A percentile compares a stretch with the other conserved stretches of the same genome.
Conservation (phyloP, 2,329 filamentous ascomycete genomes). For the Scytalidium lignicola region DNA sequence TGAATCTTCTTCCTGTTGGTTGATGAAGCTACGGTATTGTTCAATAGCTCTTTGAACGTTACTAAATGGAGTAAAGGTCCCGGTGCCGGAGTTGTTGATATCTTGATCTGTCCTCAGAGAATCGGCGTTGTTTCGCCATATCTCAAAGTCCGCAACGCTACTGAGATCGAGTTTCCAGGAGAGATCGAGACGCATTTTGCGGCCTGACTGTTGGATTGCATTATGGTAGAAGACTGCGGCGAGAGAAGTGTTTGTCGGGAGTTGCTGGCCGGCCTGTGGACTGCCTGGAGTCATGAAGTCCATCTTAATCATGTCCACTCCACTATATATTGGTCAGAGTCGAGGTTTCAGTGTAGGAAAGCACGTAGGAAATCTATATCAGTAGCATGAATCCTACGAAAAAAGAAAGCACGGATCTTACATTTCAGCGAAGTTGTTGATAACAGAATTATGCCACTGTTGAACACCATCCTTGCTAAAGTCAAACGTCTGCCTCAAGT, state of each 20-base stretch:
- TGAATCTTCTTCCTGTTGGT: neutral
- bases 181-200: neutral
- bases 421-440: neutral
- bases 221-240: neutral
- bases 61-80: neutral
- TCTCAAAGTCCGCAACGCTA: neutral
- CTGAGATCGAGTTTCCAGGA: neutral
- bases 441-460: neutral
- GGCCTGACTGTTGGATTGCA: neutral
- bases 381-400: too few species aligned
- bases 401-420: too few species aligned
- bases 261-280: neutral
- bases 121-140: neutral
- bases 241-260: neutral
- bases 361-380: too few species aligned
- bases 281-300: neutral
- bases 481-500: neutral
- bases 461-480: neutral
- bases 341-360: too few species aligned
- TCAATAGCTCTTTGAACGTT: neutral
- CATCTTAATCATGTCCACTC: neutral
- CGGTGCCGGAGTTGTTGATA: conserved; percentile 4
- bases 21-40: neutral
- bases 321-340: neutral
- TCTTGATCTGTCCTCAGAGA: neutral